Evolutionary conservation across 2,329 filamentous ascomycete genomes (phyloP), one percentile per base, ranked within the genome.

Genomic region (Ophiobolus disseminans): DNA sequence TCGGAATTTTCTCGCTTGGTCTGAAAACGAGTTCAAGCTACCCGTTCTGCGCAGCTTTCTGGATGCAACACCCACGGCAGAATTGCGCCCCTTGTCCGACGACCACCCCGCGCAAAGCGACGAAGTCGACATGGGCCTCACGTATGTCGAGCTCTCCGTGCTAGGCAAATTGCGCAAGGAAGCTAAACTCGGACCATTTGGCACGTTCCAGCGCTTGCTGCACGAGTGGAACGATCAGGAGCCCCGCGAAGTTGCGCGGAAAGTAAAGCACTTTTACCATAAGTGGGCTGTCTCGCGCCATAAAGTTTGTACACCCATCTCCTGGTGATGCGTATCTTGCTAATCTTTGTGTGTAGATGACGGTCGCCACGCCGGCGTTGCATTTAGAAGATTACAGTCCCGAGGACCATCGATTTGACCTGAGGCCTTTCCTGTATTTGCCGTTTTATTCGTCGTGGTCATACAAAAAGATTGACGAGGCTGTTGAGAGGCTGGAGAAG

Each of bases 1-100:
- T 1, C 89, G 88, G 68, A 73, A 80, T 8, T 91, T 92, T 73
- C 88, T 91, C 50, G 75, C 74, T n/a, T 91, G 83, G 79, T 66
- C 69, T 0, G 34, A 51, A 1, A 54, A 34, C 0, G 54, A 79
- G 26, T 90, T 88, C 62, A 69, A 80, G 4, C 72, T 92, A 1
- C 85, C 86, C 0, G 82, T 88, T 43, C 79, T 91, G 1, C 70
- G 83, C 8, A 79, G 83, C 8, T 92, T 91, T 73, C 70, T 91
- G 42, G 59, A 66, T 16, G 71, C 76, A 5, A 73, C 75, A 0
- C 77, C 76, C 3, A 80, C 77, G 0, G 76, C 76, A 9, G 77
- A 80, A 50, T 72, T 80, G 65, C 82, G 88, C 59, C 88, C 88
- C 6, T 83, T 89, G 37, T 87, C 86, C 0, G 78, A 80, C 1